Conservation (phyloP, 768 basidiomycete genomes). For the Polyporus arcularius region DNA sequence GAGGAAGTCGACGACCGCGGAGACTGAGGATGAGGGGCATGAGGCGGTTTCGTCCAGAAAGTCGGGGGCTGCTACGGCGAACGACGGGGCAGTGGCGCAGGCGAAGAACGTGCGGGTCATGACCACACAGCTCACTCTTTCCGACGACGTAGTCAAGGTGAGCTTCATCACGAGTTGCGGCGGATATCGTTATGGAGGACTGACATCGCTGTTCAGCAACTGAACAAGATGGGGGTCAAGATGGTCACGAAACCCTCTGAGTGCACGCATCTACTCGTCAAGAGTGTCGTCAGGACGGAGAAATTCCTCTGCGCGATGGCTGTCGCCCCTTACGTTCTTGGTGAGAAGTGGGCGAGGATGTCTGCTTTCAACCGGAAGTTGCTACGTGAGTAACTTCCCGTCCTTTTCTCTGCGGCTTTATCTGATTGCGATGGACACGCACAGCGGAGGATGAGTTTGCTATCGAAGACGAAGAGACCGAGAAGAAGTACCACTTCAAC, state of each 20-base stretch:
- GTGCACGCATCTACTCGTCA: conserved; percentile 80
- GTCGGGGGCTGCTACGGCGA: not conserved
- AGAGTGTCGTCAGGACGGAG: conserved; percentile 75
- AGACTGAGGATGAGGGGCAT: conserved; percentile 10
- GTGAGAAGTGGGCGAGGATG: conserved; percentile 65
- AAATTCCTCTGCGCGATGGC: conserved; percentile 85
- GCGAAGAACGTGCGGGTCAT: conserved; percentile 50
- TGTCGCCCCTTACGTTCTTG: conserved; percentile 60
- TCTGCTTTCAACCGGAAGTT: conserved; percentile 58
- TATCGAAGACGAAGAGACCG: conserved; percentile 61
- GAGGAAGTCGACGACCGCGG: conserved; percentile 7
- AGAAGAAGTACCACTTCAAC: conserved; percentile 66
- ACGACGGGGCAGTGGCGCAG: not conserved
- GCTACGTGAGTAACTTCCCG: conserved; percentile 52
- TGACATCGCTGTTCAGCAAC: conserved; percentile 40
- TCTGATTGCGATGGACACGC: not conserved
- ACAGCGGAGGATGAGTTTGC: conserved; percentile 65
- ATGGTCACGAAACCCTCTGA: conserved; percentile 60
- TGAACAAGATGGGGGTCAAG: conserved; percentile 68
- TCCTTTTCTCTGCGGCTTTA: not conserved
- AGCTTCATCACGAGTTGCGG: conserved; percentile 15
- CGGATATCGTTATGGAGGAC: not conserved
- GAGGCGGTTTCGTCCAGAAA: not conserved
- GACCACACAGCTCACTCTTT: conserved; percentile 65
- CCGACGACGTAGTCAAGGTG: conserved; percentile 62